Evolutionary conservation across 139 green algal genomes (phyloP).

Genomic region (Chlamydomonas schloesseri): DNA sequence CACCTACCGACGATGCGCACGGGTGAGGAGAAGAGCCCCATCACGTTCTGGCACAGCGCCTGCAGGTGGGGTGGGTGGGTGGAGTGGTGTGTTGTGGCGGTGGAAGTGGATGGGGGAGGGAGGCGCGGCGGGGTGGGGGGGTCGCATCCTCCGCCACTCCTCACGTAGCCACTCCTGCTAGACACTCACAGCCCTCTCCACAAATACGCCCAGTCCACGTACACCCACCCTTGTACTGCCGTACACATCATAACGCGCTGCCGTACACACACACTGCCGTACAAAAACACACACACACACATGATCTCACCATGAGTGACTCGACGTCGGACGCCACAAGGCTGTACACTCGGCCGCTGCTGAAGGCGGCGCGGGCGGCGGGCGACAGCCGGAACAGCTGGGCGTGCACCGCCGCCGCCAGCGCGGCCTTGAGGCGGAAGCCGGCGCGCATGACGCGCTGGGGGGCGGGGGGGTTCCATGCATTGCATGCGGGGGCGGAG

Average conservation of each 20-base stretch:
- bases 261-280: neutral
- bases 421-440: constrained; percentile 62
- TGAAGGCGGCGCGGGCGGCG: constrained; percentile 55
- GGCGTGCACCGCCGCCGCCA: constrained; percentile 68
- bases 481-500: too few species aligned
- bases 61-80: neutral
- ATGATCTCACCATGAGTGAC: constrained; percentile 50
- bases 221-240: too few species aligned
- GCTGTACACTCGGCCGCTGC: constrained; percentile 66
- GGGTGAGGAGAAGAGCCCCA: constrained; percentile 71
- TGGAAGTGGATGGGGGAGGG: too few species aligned
- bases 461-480: too few species aligned
- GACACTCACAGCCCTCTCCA: too few species aligned
- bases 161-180: too few species aligned
- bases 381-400: constrained; percentile 6
- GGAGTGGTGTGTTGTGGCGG: too few species aligned
- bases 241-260: too few species aligned
- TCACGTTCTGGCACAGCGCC: constrained; percentile 60
- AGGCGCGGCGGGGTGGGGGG: too few species aligned
- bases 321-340: constrained; percentile 69
- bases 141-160: too few species aligned
- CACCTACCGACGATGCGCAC: constrained; percentile 64
- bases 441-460: constrained; percentile 67
- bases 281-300: neutral
- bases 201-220: too few species aligned